Conservation (phyloP, 2,329 filamentous ascomycete genomes). For the Blastomyces silverae region DNA sequence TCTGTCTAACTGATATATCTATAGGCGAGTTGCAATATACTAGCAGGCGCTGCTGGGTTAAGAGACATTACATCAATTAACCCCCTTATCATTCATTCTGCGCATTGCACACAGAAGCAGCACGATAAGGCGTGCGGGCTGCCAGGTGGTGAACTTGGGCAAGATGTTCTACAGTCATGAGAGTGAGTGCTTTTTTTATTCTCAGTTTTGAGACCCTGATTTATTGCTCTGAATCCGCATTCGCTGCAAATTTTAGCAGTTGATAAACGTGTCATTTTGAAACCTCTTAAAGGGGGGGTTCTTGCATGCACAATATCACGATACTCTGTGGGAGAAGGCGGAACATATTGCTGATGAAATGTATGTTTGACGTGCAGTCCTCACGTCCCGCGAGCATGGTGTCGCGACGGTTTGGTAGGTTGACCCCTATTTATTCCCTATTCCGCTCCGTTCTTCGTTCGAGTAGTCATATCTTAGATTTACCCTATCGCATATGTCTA, state of each 20-base stretch:
- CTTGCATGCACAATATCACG: background rate
- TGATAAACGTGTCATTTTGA: background rate
- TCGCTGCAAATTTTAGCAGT: background rate
- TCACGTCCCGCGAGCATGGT: constrained; percentile 80
- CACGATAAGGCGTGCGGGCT: background rate
- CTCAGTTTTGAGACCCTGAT: background rate
- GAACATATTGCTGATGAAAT: background rate
- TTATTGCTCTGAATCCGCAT: background rate
- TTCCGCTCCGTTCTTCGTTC: background rate
- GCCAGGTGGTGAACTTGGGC: background rate
- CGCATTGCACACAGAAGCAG: background rate
- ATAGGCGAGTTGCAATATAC: background rate
- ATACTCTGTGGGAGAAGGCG: constrained; percentile 2
- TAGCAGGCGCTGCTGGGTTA: background rate
- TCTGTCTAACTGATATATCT: background rate
- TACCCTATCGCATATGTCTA: background rate
- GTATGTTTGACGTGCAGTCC: constrained; percentile 45
- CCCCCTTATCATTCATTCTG: background rate
- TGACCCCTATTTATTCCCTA: background rate
- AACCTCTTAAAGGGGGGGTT: background rate
- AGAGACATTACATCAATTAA: background rate
- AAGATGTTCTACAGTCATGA: constrained; percentile 94
- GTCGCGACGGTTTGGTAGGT: constrained; percentile 88
- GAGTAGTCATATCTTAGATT: background rate
- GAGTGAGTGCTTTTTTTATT: constrained; percentile 51